Evolutionary conservation across 345 rosid genomes (phyloP).

Genomic region (Eucalyptus curtisii): DNA sequence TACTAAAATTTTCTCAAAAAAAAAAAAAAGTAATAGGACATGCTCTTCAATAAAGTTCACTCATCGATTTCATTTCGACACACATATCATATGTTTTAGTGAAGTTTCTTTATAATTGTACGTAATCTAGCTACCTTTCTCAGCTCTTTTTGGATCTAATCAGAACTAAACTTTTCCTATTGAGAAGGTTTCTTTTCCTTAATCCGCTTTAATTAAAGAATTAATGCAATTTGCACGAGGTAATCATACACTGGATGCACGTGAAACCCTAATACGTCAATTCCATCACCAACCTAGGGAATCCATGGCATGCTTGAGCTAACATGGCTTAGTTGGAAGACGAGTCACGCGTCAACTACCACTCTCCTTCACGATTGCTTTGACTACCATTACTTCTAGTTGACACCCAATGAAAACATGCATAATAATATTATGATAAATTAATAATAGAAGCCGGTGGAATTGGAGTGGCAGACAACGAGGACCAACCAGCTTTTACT

Average conservation of each 20-base stretch:
- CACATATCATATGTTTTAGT: background rate
- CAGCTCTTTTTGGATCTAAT: background rate
- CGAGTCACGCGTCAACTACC: background rate
- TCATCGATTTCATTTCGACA: background rate
- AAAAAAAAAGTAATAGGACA: background rate
- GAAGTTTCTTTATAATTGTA: background rate
- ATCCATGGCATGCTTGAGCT: background rate
- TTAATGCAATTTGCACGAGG: background rate
- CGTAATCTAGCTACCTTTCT: background rate
- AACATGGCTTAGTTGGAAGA: background rate
- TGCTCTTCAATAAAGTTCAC: background rate
- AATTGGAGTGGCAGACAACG: background rate
- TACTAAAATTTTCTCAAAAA: background rate
- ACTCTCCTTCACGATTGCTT: background rate
- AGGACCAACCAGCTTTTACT: background rate
- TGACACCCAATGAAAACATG: background rate
- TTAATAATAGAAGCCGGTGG: background rate
- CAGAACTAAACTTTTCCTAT: background rate
- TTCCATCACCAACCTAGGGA: background rate
- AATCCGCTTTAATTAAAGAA: background rate
- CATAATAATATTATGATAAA: background rate
- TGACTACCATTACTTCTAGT: background rate
- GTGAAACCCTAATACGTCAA: background rate
- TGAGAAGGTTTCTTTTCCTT: background rate
- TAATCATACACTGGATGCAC: background rate